Base-by-base conservation (phyloP, 768 basidiomycete species). In the Termitomyces titanicus region DNA sequence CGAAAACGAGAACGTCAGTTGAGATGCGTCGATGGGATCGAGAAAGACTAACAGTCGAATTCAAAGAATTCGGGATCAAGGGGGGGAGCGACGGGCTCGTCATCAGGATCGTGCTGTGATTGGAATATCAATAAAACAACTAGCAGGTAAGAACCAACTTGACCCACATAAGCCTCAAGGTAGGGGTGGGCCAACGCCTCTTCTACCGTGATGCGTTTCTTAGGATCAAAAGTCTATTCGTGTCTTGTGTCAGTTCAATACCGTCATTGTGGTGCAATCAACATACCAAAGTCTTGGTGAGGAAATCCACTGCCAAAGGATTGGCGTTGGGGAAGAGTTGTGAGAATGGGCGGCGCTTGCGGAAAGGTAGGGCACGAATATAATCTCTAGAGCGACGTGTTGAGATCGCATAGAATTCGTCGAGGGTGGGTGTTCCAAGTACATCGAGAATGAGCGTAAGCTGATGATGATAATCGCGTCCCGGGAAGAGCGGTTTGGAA, bases 351-450 rank as follows among this genome's bases (percentile, higher is more conserved):
- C 82, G 80, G 61, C 82, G 83, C 74, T 94, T 96, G 59, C 90
- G 82, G 82, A 98, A 97, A 2, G 95, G 96, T 61, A 99, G 73
- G 1, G 92, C 91, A 18, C 95, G 88, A 58, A 98, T 90, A 70
- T 98, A 98, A 67, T 98, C 95, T 43, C 94, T 86, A 47, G 94
- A 96, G 51, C 95, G 77, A 17, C 87, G 82, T 10, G 93, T 92
- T 15, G 92, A 94, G 67, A 99, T 98, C 37, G 92, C 92, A 73
- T 98, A 94, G 73, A 98, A 98, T 66, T 98, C 97, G 61, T 99
- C 97, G 53, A 98, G 78, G 2, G 94, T 92, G 2, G 97, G 97
- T 31, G 97, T 98, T 22, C 97, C 97, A 43, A 99, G 85, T 29
- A 98, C 92, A 63, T 98, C 95, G 64, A 98, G 83, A 67, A 98